Evolutionary conservation across 2,329 filamentous ascomycete genomes (phyloP), one percentile per base, ranked within the genome.

Genomic region (Fusarium udum): DNA sequence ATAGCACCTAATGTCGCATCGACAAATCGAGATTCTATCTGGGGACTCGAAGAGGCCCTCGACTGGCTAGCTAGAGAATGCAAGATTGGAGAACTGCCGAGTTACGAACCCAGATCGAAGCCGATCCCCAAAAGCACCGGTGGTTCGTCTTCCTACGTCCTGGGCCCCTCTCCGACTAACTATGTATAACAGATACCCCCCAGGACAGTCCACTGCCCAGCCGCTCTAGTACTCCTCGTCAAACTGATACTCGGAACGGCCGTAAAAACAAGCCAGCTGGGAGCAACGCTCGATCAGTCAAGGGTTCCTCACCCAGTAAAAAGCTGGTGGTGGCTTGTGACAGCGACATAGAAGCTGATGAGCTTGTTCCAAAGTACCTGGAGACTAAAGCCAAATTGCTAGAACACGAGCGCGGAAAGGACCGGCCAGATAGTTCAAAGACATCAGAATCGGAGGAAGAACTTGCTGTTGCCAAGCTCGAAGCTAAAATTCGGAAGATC

Each of bases 51-150:
- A 69, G 95, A 97, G 82, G 91, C 93, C 32, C 81, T 99, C 26
- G 94, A 98, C 76, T 97, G 95, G 94, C 87, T 98, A 61, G 93
- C 94, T n/a, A 85, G 93, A 73, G 90, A 96, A 79, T 93, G 92
- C 76, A 84, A 87, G 20, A 84, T 87, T 71, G 88, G 91, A 2
- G 92, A 95, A 75, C 85, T 95, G 40, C 92, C 92, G 11, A 87
- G 90, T 52, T 97, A 96, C 80, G 90, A 92, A 43, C 74, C 68
- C 37, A 82, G 76, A 71, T 74, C 78, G 20, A 85, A 82, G 37
- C 76, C 80, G 10, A 69, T 77, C 3, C 51, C 77, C 5, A 88
- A 84, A 79, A 83, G 83, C 82, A 77, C 71, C 31, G 71, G 74
- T 31, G 77, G 77, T 78, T 62, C 51, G 75, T 70, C 24, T 37